phyloP scores from a whole-genome alignment of 805 yeast species.

The Pichia membranifaciens region DNA sequence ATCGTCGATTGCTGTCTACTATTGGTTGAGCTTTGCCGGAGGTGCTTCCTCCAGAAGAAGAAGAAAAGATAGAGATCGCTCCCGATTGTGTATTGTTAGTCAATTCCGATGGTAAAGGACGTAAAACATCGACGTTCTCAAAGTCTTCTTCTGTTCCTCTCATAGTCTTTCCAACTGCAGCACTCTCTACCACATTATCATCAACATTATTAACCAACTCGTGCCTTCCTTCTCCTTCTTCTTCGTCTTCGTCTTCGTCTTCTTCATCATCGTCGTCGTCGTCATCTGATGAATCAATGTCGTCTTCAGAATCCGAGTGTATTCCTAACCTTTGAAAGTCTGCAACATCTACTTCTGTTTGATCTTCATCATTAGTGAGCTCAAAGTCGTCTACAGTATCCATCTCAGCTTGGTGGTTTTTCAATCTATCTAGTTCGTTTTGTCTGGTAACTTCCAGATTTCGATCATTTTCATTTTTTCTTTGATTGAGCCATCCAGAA shows the following conservation, averaged over 20 bases:
- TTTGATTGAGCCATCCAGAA: conserved; percentile 11
- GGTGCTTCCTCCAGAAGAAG: conserved; percentile 25
- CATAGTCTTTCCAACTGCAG: not conserved
- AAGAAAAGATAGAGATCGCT: conserved; percentile 22
- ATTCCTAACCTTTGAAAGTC: conserved; percentile 6
- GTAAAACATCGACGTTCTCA: conserved; percentile 12
- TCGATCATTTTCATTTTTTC: conserved; percentile 8
- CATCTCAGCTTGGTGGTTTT: conserved; percentile 14
- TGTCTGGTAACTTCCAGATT: conserved; percentile 13
- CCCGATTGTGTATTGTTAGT: not conserved
- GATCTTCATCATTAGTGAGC: not conserved
- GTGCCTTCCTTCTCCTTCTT: conserved; percentile 24
- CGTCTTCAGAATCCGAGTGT: conserved; percentile 33
- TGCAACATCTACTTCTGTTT: conserved; percentile 2
- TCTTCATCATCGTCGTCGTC: conserved; percentile 16
- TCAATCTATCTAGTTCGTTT: conserved; percentile 13
- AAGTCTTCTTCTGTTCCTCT: conserved; percentile 26
- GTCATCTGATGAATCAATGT: conserved; percentile 18
- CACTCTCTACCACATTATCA: no score
- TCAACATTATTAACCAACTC: conserved; percentile 10
- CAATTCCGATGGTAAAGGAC: conserved; percentile 10
- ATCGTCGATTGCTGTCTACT: conserved; percentile 62
- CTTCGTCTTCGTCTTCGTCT: conserved; percentile 19
- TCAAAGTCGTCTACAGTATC: not conserved
- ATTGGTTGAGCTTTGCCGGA: conserved; percentile 48